These are phyloP conservation scores for Aureobasidium vineae DNA, from an alignment of 2,329 filamentous ascomycete genomes.

Conservation along the genomic window DNA sequence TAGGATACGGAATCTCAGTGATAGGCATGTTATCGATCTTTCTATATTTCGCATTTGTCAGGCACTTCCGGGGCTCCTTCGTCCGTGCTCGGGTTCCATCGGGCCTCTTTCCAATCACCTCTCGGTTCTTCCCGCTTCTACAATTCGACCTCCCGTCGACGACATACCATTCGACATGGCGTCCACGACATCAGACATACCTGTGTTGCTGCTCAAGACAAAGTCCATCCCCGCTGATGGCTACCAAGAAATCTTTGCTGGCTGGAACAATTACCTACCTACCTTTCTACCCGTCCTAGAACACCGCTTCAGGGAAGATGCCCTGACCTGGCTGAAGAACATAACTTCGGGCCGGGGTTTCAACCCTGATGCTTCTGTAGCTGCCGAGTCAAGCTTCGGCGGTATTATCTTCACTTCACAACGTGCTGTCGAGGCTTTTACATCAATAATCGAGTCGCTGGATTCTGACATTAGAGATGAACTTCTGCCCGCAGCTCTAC, in stretches of 20 bases:
- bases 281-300: conserved; percentile 74
- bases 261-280: conserved; percentile 54
- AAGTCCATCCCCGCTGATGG: conserved; percentile 68
- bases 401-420: conserved; percentile 85
- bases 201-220: conserved; percentile 74
- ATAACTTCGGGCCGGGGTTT: conserved; percentile 52
- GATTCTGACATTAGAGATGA: conserved; percentile 36
- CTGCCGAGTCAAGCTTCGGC: conserved; percentile 55
- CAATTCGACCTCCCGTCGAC: conserved; percentile 17
- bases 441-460: conserved; percentile 59
- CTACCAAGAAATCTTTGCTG: conserved; percentile 67
- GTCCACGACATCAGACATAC: conserved; percentile 37
- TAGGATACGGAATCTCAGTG: conserved; percentile 40
- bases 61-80: conserved; percentile 4
- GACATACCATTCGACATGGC: conserved; percentile 13
- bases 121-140: conserved; percentile 21
- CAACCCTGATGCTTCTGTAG: conserved; percentile 30
- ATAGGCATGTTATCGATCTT: conserved; percentile 37
- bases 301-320: conserved; percentile 63
- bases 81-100: conserved; percentile 26
- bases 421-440: conserved; percentile 76
- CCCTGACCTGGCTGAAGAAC: conserved; percentile 54
- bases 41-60: conserved; percentile 28
- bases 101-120: not conserved
- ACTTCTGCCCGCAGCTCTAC: conserved; percentile 51